phyloP scores from a whole-genome alignment of 2,329 filamentous ascomycete genomes.

The Phoma sp. region DNA sequence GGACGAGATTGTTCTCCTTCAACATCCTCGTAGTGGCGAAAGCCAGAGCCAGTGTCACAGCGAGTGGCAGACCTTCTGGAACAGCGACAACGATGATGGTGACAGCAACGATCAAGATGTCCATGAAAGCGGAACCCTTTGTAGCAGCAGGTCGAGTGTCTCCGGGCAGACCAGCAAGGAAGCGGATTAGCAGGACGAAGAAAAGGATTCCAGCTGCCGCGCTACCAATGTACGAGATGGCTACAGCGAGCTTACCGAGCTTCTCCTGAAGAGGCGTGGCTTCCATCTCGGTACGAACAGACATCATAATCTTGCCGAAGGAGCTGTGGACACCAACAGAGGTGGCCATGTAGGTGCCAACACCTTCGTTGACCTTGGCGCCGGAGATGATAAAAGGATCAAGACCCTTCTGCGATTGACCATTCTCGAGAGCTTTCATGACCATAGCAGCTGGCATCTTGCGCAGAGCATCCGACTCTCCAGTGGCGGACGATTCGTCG shows the following conservation, averaged over 20 bases:
- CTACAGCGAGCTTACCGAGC: conserved; percentile 57
- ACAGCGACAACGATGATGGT: conserved; percentile 52
- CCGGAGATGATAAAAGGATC: conserved; percentile 70
- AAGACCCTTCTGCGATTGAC: conserved; percentile 57
- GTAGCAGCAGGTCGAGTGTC: conserved; percentile 31
- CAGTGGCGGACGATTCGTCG: conserved; percentile 75
- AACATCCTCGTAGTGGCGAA: conserved; percentile 46
- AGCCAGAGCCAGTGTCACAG: conserved; percentile 44
- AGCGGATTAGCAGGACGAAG: conserved; percentile 49
- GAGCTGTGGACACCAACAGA: conserved; percentile 62
- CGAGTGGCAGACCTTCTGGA: conserved; percentile 48
- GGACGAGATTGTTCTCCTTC: conserved; percentile 46
- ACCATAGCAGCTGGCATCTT: conserved; percentile 68
- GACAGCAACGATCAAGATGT: conserved; percentile 51
- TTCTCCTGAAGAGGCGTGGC: conserved; percentile 62
- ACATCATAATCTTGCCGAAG: conserved; percentile 63
- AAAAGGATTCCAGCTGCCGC: conserved; percentile 48
- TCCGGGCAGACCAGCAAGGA: conserved; percentile 39
- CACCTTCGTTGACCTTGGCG: conserved; percentile 60
- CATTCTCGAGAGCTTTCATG: conserved; percentile 60
- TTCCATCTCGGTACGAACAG: conserved; percentile 59
- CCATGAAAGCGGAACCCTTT: conserved; percentile 48
- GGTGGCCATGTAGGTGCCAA: conserved; percentile 60
- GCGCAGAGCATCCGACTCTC: conserved; percentile 73
- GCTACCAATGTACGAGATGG: conserved; percentile 59